Percentiles rank a stretch among this genome's conserved stretches.
Evolutionary conservation across 257 asterid genomes (phyloP).

Genomic region (Verbena officinalis): DNA sequence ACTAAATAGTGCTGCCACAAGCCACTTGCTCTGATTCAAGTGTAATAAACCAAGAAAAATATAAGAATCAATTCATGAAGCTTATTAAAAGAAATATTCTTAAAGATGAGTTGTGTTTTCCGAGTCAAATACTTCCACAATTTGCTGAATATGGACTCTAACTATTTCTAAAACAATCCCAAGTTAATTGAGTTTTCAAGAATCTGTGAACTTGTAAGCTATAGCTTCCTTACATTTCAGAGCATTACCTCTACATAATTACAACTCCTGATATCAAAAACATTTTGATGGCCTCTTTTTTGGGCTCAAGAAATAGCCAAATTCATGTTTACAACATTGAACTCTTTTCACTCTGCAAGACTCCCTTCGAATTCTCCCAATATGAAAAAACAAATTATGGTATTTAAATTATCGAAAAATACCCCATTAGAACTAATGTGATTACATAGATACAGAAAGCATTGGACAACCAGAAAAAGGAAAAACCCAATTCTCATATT

Average conservation of each 20-base stretch:
- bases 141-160: background rate
- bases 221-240: background rate
- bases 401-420: background rate
- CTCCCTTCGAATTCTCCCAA: background rate
- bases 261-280: background rate
- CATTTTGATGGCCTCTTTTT: background rate
- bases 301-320: background rate
- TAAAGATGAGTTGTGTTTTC: background rate
- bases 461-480: background rate
- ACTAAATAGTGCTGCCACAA: constrained; percentile 41
- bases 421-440: background rate
- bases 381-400: background rate
- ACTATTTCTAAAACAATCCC: background rate
- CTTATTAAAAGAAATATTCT: background rate
- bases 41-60: constrained; percentile 17
- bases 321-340: background rate
- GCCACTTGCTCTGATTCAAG: constrained; percentile 78
- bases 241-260: background rate
- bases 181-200: background rate
- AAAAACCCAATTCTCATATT: background rate
- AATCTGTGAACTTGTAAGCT: background rate
- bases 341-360: background rate
- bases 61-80: background rate
- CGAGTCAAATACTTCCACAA: background rate
- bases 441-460: background rate